These are phyloP conservation scores for Nasturtium officinale DNA, from an alignment of 345 rosid species.

Conservation along the genomic window DNA sequence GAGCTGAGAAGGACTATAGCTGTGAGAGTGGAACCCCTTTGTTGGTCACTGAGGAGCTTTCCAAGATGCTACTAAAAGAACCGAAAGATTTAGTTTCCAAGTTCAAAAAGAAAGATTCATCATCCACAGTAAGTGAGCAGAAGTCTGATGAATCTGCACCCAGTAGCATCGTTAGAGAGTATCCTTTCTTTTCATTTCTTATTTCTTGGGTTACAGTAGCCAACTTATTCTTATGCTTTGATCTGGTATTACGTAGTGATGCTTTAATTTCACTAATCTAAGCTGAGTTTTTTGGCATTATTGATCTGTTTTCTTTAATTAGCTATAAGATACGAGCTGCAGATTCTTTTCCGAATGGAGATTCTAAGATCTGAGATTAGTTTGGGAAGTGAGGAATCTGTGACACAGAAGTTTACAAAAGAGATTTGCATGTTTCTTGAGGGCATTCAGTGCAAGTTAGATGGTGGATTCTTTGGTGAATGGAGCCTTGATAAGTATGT, in stretches of 20 bases:
- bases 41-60: slow-evolving; percentile 54
- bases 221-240: slow-evolving; percentile 27
- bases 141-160: slow-evolving; percentile 44
- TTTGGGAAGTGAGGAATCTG: slow-evolving; percentile 49
- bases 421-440: slow-evolving; percentile 79
- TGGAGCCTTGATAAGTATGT: slow-evolving; percentile 90
- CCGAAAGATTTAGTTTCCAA: slow-evolving; percentile 68
- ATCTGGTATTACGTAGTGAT: slow-evolving; percentile 14
- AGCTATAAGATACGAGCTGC: slow-evolving; percentile 73
- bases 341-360: slow-evolving; percentile 93
- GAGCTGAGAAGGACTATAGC: slow-evolving; percentile 45
- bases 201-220: neutral
- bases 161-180: slow-evolving; percentile 64
- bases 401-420: slow-evolving; percentile 72
- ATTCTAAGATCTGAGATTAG: slow-evolving; percentile 74
- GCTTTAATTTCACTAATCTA: slow-evolving; percentile 8
- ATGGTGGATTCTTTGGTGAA: slow-evolving; percentile 89
- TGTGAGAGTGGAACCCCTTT: slow-evolving; percentile 48
- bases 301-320: slow-evolving; percentile 56
- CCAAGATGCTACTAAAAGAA: slow-evolving; percentile 62
- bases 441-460: slow-evolving; percentile 73
- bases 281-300: slow-evolving; percentile 8
- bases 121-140: slow-evolving; percentile 42
- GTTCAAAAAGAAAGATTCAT: slow-evolving; percentile 47
- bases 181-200: slow-evolving; percentile 60